Base-by-base conservation (phyloP, 1,284 basidiomycete species). In the Meripilus lineatus region DNA sequence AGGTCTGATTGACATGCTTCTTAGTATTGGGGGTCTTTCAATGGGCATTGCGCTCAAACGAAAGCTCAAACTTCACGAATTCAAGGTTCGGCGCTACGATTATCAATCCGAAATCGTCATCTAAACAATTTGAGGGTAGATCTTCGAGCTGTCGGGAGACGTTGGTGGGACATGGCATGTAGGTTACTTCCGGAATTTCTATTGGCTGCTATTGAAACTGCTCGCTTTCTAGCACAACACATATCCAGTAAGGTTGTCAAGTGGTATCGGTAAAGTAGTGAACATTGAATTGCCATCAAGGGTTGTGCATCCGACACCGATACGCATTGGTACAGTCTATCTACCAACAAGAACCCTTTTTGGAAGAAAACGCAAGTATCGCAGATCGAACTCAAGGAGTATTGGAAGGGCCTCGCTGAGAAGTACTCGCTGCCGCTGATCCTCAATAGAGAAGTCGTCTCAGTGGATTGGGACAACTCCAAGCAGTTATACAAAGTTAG, bases 401-500 rank as follows among this genome's bases (percentile, higher is more conserved):
- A 69, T 48, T 60, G 64, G 60, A 46, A 50, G 5, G 44, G 22
- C 2, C 44, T 69, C 23, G 50, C 56, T 8, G 36, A 42, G 10
- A 58, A 58, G 34, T 56, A 66, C 37, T 30, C 45, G 10, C 48
- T 61, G 10, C 3, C 40, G 2, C 46, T 63, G 44, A 51, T 55
- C 25, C 42, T 45, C 3, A 58, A 71, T 47, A 63, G 60, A 1
- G 46, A 57, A 13, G 70, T 76, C 8, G 45, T 57, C 18, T 57
- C 54, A 1, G 71, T 68, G 0, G 55, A 59, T 13, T 78, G 76
- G 76, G 62, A 71, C 48, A 43, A 47, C 3, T 37, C 39, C 0
- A 42, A 50, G 1, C 60, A 70, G 24, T 6, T 48, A 1, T 77
- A 70, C 44, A 47, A 56, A 13, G 53, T 76, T 40, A 49, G 47